phyloP scores from a whole-genome alignment of 257 asterid genomes.

The Petrea volubilis region DNA sequence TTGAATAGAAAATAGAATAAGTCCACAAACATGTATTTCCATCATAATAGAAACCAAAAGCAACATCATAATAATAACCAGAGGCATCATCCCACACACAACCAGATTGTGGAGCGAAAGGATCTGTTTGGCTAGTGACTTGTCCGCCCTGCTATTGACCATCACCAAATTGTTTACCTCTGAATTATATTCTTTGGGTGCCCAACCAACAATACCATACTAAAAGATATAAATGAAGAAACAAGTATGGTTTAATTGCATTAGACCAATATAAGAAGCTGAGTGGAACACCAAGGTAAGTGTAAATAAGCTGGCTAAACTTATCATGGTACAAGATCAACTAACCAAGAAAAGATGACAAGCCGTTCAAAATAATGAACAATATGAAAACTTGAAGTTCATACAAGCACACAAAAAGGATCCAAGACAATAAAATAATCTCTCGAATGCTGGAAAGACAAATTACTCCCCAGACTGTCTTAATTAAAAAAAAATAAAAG shows the following conservation, averaged over 20 bases:
- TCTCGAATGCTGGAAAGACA: not conserved
- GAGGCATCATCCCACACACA: slow-evolving; percentile 99
- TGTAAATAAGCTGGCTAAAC: not conserved
- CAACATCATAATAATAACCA: slow-evolving; percentile 92
- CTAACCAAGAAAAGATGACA: not conserved
- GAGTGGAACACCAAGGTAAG: slow-evolving; percentile 8
- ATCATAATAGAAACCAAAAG: slow-evolving; percentile 97
- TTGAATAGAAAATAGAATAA: too few relatives aligned
- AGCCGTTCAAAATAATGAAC: slow-evolving; percentile 1
- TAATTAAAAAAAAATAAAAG: not conserved
- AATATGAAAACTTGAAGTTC: not conserved
- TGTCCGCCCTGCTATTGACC: too few relatives aligned
- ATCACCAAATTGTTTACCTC: too few relatives aligned
- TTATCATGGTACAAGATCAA: slow-evolving; percentile 6
- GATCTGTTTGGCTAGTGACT: too few relatives aligned
- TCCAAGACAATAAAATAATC: not conserved
- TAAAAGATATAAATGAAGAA: slow-evolving; percentile 32
- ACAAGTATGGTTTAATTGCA: not conserved
- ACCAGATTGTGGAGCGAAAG: too few relatives aligned
- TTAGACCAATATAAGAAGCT: slow-evolving; percentile 13
- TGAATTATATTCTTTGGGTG: too few relatives aligned
- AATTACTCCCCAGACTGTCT: too few relatives aligned
- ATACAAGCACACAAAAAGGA: not conserved
- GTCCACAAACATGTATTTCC: too few relatives aligned
- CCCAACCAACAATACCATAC: slow-evolving; percentile 99